These are phyloP conservation scores for Discostella stelligeroides DNA, from an alignment of 108 stramenopile species.

Conservation along the genomic window DNA sequence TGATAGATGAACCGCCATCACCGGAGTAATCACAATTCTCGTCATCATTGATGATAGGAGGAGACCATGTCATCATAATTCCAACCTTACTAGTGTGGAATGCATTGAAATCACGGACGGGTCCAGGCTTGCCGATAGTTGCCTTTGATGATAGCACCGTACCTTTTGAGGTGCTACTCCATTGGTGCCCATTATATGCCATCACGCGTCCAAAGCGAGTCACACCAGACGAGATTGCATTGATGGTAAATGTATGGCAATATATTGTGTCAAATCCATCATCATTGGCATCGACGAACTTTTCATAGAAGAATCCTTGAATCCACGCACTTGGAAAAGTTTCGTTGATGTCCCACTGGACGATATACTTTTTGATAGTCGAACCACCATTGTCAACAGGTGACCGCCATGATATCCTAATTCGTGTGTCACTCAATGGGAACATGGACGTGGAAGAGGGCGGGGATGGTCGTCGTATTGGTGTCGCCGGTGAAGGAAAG, in stretches of 20 bases:
- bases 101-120: conserved; percentile 41
- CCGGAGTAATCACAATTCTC: conserved; percentile 69
- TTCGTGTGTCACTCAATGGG: conserved; percentile 60
- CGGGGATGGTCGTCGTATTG: conserved; percentile 53
- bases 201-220: conserved; percentile 69
- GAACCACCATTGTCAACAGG: conserved; percentile 69
- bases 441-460: conserved; percentile 57
- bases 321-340: conserved; percentile 47
- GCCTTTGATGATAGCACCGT: conserved; percentile 11
- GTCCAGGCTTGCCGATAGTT: conserved; percentile 34
- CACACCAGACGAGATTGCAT: conserved; percentile 41
- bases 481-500: conserved; percentile 51
- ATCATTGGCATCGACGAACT: conserved; percentile 15
- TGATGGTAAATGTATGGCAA: conserved; percentile 71
- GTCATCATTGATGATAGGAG: conserved; percentile 50
- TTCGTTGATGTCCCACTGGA: conserved; percentile 73
- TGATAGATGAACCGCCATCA: conserved; percentile 78
- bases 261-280: conserved; percentile 7
- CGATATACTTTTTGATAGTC: conserved; percentile 57
- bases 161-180: conserved; percentile 40
- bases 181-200: conserved; percentile 74
- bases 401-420: conserved; percentile 69
- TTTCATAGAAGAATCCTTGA: conserved; percentile 29
- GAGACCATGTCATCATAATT: conserved; percentile 70
- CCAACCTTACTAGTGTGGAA: conserved; percentile 63